Evolutionary conservation across 805 yeast species (phyloP), one percentile per base, ranked within the genome.

Genomic region (Candida silvicultrix): DNA sequence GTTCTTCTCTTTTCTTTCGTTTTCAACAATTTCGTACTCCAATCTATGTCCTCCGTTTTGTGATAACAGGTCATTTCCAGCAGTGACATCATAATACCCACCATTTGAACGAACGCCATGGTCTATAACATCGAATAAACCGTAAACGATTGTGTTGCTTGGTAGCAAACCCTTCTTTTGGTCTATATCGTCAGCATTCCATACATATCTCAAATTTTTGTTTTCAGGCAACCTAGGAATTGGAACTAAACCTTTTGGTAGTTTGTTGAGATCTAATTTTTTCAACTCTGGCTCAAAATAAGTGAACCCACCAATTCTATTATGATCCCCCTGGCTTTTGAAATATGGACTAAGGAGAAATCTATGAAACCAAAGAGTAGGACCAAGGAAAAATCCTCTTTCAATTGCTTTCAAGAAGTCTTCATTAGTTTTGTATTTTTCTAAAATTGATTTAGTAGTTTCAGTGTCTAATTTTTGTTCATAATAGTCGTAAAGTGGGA

Each of bases 301-400:
- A 1, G 56, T 48, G 29, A 46, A 55, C 0, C 59, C 60, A 9
- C 54, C 45, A 32, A 56, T 47, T 34, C 59, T 42, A 36, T 53
- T 50, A 16, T 22, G 10, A 23, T 46, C 42, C 15, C 38, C 41
- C 10, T 45, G 43, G 5, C 40, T 40, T 25, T 56, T 48, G 18
- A 56, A 44, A 31, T 56, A 57, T 12, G 52, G 52, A 4, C 52
- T 42, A 15, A 56, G 42, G 16, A 57, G 18, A 23, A 50, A 50
- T 47, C 58, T 46, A 41, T 57, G 60, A 12, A 54, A 51, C 45
- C 47, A 49, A 9, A 57, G 41, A 7, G 59, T 52, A 25, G 59
- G 58, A 14, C 60, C 59, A 10, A 45, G 32, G 31, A 56, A 56
- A 10, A 52, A 39, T 2, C 57, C 59, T 25, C 44, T 53, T 38